Evolutionary conservation across 306 rosid species (phyloP).

Genomic region (Ormosia semicastrata): DNA sequence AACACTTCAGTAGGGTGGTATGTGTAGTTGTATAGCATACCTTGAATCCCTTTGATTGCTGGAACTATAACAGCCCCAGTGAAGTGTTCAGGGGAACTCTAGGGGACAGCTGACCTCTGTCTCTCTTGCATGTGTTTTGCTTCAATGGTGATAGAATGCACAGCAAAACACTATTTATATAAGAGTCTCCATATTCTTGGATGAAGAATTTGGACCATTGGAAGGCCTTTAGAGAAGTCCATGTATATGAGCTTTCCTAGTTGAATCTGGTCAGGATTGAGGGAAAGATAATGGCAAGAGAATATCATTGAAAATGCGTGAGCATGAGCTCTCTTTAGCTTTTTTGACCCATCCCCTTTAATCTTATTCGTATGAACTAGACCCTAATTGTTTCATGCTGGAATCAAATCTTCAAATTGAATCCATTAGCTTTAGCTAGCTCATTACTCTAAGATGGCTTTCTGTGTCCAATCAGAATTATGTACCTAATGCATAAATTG

Average conservation of each 20-base stretch:
- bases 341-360: not conserved
- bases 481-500: not conserved
- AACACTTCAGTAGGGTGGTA: constrained; percentile 14
- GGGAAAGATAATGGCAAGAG: not conserved
- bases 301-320: not conserved
- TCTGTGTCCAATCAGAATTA: not conserved
- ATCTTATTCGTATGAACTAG: too few relatives aligned
- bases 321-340: not conserved
- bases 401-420: not conserved
- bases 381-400: not conserved
- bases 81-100: constrained; percentile 26
- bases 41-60: too few relatives aligned
- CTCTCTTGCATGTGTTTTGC: not conserved
- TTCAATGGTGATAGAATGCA: too few relatives aligned
- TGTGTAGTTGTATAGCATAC: too few relatives aligned
- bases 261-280: constrained; percentile 7
- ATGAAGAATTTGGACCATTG: not conserved
- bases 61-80: not conserved
- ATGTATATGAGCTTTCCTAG: too few relatives aligned
- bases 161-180: not conserved
- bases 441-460: not conserved
- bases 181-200: not conserved
- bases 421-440: not conserved
- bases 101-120: constrained; percentile 5
- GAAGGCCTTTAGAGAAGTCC: not conserved